Base-by-base conservation (phyloP, 2,329 filamentous ascomycete species). In the Pseudogymnoascus sp. region DNA sequence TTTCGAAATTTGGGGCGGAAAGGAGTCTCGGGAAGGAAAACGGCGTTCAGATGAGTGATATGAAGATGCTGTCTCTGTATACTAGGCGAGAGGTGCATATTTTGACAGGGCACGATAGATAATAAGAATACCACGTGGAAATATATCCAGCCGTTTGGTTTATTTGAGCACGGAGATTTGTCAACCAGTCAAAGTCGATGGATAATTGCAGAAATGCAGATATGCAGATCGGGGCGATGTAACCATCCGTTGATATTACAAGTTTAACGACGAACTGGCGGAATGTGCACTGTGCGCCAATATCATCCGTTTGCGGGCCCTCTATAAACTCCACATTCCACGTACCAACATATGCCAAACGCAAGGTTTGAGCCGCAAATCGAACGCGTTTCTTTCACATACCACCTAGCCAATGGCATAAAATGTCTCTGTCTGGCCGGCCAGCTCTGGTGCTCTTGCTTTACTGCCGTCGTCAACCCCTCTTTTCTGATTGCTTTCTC, bases 1-100 rank as follows among this genome's bases (percentile, higher is more conserved):
- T 59, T 59, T 59, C 21, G 57, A 17, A 59, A 67, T 50, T 60
- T 26, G 59, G 39, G 9, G 33, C 13, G 57, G 57, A 26, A 39
- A 36, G 57, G 35, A 40, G 37, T 59, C 35, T 58, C 62, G 35
- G 58, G 40, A 61, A 50, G 41, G 31, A 61, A 61, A 58, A 37
- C 26, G 44, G 50, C 41, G 47, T 39, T 61, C 29, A 31, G 37
- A 37, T 61, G 60, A 61, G 37, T 35, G 44, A 29, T 24, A 21
- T 15, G 41, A 59, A 59, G 35, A 39, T 24, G 31, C 24, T 61
- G 60, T 54, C 13, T 61, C 36, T 37, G 35, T 57, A 36, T 58
- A 54, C 29, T 37, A 37, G 44, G 44, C 31, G 47, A 35, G 47
- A 21, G 47, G 47, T 54, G 47, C 47, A 54, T 29, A 35, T 33